phyloP scores from a whole-genome alignment of 2,329 filamentous ascomycete species.

The Fusarium paranaense region DNA sequence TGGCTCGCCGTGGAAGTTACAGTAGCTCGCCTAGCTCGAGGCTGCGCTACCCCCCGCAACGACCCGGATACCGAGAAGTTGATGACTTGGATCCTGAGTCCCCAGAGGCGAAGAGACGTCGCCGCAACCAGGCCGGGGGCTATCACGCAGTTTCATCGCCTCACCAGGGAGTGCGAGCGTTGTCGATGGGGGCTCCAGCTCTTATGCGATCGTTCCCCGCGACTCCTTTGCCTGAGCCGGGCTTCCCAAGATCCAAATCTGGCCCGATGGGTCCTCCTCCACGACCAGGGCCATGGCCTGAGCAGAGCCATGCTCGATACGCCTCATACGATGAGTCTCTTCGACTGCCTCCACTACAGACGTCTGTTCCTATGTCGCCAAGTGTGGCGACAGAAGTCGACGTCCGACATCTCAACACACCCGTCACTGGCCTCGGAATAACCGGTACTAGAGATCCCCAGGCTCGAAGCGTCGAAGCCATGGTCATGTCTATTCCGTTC shows the following conservation, averaged over 20 bases:
- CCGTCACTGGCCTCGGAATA: constrained; percentile 44
- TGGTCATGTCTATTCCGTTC: constrained; percentile 81
- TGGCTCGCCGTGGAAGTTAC: constrained; percentile 45
- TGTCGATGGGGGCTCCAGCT: constrained; percentile 34
- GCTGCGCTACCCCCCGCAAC: constrained; percentile 37
- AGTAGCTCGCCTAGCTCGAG: constrained; percentile 40
- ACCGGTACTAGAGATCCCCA: constrained; percentile 43
- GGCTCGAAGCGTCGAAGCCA: constrained; percentile 69
- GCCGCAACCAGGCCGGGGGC: constrained; percentile 60
- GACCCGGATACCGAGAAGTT: constrained; percentile 40
- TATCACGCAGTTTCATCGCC: constrained; percentile 46
- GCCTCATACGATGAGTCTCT: constrained; percentile 66
- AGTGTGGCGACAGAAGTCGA: constrained; percentile 43
- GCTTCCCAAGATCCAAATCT: constrained; percentile 48
- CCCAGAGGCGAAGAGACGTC: constrained; percentile 71
- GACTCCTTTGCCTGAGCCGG: constrained; percentile 46
- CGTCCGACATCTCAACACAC: constrained; percentile 42
- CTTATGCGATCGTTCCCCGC: constrained; percentile 38
- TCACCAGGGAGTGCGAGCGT: constrained; percentile 25
- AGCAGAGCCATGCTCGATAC: constrained; percentile 53
- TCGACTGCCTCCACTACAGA: constrained; percentile 66
- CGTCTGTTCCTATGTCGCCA: constrained; percentile 49
- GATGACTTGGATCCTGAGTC: constrained; percentile 56
- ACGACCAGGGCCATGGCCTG: constrained; percentile 53
- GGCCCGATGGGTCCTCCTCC: constrained; percentile 68